Evolutionary conservation across 371 early-diverging fungal species (phyloP).

Genomic region (Mucor sp.): DNA sequence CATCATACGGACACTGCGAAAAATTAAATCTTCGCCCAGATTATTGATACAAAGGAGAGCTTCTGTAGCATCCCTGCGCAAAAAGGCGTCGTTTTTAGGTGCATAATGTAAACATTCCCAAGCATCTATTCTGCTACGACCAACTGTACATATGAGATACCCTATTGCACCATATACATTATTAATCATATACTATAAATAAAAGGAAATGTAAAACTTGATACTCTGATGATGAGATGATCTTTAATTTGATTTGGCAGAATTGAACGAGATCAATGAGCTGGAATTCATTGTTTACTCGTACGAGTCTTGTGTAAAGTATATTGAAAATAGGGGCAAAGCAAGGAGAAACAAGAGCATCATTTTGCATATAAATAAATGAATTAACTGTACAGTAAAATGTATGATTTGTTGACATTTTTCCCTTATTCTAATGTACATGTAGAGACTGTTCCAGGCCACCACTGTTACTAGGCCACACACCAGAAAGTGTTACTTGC

Average conservation of each 20-base stretch:
- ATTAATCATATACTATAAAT: neutral
- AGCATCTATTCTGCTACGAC: neutral
- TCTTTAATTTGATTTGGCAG: neutral
- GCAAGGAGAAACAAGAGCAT: neutral
- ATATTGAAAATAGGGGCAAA: neutral
- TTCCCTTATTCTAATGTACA: neutral
- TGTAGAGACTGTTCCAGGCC: neutral
- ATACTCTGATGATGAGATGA: neutral
- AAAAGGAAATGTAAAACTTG: neutral
- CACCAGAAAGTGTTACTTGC: too few species aligned
- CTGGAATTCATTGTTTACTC: neutral
- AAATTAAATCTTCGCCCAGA: conserved; percentile 15
- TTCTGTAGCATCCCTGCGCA: conserved; percentile 18
- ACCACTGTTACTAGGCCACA: neutral
- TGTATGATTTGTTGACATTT: neutral
- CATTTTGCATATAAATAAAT: neutral
- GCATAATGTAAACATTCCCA: conserved; percentile 6
- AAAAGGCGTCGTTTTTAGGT: conserved; percentile 10
- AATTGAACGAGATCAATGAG: neutral
- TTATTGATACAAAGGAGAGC: conserved; percentile 12
- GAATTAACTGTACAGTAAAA: neutral
- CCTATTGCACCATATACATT: neutral
- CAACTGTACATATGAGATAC: conserved; percentile 1
- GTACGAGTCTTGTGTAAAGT: neutral
- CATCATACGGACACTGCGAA: conserved; percentile 5